Conservation (phyloP, 1,139 yeast genomes). For the Suhomyces terraborum region DNA sequence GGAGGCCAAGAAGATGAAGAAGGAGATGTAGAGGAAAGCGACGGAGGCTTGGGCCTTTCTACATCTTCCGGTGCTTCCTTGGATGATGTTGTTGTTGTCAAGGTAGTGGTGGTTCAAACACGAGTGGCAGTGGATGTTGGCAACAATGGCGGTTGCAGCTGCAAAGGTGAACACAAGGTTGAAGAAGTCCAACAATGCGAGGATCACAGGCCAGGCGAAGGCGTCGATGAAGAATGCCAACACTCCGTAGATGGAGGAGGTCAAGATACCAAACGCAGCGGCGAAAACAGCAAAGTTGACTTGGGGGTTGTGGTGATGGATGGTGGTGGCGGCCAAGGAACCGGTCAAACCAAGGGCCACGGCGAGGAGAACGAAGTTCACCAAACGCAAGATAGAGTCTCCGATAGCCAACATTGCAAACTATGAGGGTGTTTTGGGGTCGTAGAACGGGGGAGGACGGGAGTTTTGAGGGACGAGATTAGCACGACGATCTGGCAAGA, state of each 20-base stretch:
- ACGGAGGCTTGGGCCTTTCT: slow-evolving; percentile 91
- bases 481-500: background rate
- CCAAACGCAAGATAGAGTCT: slow-evolving; percentile 70
- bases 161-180: slow-evolving; percentile 91
- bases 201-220: slow-evolving; percentile 83
- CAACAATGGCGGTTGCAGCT: slow-evolving; percentile 93
- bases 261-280: slow-evolving; percentile 79
- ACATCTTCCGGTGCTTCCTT: slow-evolving; percentile 81
- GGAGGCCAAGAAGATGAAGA: slow-evolving; percentile 73
- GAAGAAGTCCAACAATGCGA: slow-evolving; percentile 77
- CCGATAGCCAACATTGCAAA: slow-evolving; percentile 61
- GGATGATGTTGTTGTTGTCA: slow-evolving; percentile 64
- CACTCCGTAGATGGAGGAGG: slow-evolving; percentile 78
- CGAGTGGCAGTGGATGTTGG: slow-evolving; percentile 82
- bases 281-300: slow-evolving; percentile 88
- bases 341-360: slow-evolving; percentile 85
- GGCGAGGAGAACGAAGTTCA: slow-evolving; percentile 74
- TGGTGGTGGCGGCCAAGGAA: slow-evolving; percentile 73
- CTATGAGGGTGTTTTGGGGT: background rate
- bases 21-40: slow-evolving; percentile 88
- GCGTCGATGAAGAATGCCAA: slow-evolving; percentile 76
- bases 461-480: background rate
- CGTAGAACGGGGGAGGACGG: background rate
- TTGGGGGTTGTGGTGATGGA: slow-evolving; percentile 63
- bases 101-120: slow-evolving; percentile 71